Evolutionary conservation across 129 eudicot genomes (phyloP), one percentile per base, ranked within the genome.

Genomic region (Pittosporum tobira): DNA sequence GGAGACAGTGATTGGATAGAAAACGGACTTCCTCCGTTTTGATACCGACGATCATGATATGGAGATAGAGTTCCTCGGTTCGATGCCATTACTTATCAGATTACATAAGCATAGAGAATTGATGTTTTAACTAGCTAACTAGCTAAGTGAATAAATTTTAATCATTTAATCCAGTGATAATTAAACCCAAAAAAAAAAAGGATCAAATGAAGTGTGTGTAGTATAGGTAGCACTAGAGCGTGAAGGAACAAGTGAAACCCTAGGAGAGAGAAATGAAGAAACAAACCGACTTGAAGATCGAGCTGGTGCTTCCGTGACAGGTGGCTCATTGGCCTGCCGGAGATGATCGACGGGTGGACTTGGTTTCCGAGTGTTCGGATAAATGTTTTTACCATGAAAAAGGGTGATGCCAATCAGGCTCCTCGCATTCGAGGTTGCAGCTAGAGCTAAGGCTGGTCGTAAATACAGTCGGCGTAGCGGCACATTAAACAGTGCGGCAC

Each of bases 61-160:
- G 98, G 95, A 37, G 95, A 91, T 0, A 80, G 76, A 2, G 96
- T 78, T 74, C 98, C 73, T 59, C 98, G 79, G 72, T 86, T 86
- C 65, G 98, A 91, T 58, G 98, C 95, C 98, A 91, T 91, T 47
- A 52, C 18, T 1, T 21, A 63, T 57, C 57, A 21, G 30, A 58
- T 23, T 38, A 25, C 25, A 37, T n/a, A 43, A 58, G 22, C 63
- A 58, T 58, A 58, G 38, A 43, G 18, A 52, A 52, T 26, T 0
- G n/a, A n/a, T n/a, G n/a, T n/a, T n/a, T n/a, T n/a, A n/a, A n/a
- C n/a, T n/a, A n/a, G n/a, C n/a, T n/a, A n/a, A n/a, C n/a, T n/a
- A n/a, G n/a, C n/a, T n/a, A n/a, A n/a, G n/a, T n/a, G n/a, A n/a
- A n/a, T n/a, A n/a, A n/a, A n/a, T n/a, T n/a, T n/a, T n/a, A n/a